These are phyloP conservation scores for Sungouiella blattae DNA, from an alignment of 805 yeast genomes.

Conservation along the genomic window DNA sequence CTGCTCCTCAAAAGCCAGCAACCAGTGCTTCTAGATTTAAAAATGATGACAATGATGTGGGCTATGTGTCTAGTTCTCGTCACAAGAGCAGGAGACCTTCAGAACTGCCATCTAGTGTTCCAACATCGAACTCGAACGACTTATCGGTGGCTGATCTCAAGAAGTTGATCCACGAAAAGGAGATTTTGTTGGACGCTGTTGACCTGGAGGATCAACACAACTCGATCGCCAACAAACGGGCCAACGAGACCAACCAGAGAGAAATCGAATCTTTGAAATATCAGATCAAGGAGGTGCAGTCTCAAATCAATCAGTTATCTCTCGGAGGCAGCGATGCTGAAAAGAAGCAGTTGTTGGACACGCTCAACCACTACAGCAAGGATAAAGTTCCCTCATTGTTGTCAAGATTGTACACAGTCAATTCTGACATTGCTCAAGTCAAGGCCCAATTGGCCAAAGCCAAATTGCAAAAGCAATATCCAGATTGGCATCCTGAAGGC, in stretches of 20 bases:
- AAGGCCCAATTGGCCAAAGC: constrained; percentile 63
- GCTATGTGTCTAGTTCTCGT: constrained; percentile 68
- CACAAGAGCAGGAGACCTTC: constrained; percentile 40
- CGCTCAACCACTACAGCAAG: constrained; percentile 56
- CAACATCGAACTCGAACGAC: constrained; percentile 29
- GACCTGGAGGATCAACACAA: constrained; percentile 61
- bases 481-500: constrained; percentile 48
- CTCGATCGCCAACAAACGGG: constrained; percentile 27
- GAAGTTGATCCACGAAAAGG: constrained; percentile 67
- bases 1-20: constrained; percentile 17
- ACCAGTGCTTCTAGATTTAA: constrained; percentile 47
- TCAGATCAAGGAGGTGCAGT: constrained; percentile 50
- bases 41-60: constrained; percentile 67
- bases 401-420: constrained; percentile 57
- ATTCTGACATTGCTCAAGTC: constrained; percentile 62
- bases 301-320: constrained; percentile 25
- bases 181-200: constrained; percentile 64
- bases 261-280: constrained; percentile 65
- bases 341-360: constrained; percentile 49
- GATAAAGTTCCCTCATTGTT: constrained; percentile 73
- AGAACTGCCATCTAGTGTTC: constrained; percentile 10
- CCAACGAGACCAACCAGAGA: constrained; percentile 39
- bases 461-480: constrained; percentile 56
- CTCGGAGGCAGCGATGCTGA: constrained; percentile 39
- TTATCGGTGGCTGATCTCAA: constrained; percentile 53